A percentile compares a stretch with the other conserved stretches of the same genome.
These are phyloP conservation scores for Debaryomyces fabryi DNA, from an alignment of 1,139 yeast genomes.

Conservation along the genomic window DNA sequence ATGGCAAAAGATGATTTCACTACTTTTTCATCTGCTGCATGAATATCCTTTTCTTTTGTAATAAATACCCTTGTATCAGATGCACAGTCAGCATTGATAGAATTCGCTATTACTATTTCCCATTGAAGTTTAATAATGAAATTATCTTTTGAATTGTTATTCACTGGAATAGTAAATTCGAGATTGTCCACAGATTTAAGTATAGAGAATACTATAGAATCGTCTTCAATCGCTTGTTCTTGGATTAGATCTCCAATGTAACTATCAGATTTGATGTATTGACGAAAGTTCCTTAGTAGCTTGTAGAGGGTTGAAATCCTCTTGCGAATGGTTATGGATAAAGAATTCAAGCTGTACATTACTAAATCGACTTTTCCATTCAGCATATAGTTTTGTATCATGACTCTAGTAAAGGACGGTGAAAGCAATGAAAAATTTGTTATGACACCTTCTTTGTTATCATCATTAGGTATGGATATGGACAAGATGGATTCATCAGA, in stretches of 20 bases:
- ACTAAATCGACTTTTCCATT: conserved; percentile 30
- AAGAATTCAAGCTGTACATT: conserved; percentile 36
- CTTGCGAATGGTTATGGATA: conserved; percentile 27
- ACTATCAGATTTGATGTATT: conserved; percentile 12
- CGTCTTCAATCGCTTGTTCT: conserved; percentile 1
- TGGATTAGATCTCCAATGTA: conserved; percentile 8
- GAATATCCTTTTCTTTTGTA: conserved; percentile 13
- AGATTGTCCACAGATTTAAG: conserved; percentile 26
- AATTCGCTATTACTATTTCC: conserved; percentile 30
- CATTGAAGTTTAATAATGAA: conserved; percentile 25
- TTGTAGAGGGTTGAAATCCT: conserved; percentile 25
- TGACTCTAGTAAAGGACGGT: conserved; percentile 21
- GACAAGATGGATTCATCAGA: conserved; percentile 20
- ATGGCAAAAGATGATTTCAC: background rate
- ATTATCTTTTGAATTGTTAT: conserved; percentile 1
- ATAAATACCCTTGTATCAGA: conserved; percentile 21
- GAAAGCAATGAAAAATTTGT: conserved; percentile 24
- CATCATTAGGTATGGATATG: conserved; percentile 11
- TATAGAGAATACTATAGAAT: conserved; percentile 14
- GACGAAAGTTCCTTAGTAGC: conserved; percentile 21
- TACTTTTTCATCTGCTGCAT: background rate
- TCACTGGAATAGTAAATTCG: conserved; percentile 18
- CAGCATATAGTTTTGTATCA: conserved; percentile 29
- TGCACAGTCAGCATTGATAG: conserved; percentile 30
- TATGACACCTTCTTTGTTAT: conserved; percentile 12